These are phyloP conservation scores for Pleurotus sapidus DNA, from an alignment of 768 basidiomycete species.

Conservation along the genomic window DNA sequence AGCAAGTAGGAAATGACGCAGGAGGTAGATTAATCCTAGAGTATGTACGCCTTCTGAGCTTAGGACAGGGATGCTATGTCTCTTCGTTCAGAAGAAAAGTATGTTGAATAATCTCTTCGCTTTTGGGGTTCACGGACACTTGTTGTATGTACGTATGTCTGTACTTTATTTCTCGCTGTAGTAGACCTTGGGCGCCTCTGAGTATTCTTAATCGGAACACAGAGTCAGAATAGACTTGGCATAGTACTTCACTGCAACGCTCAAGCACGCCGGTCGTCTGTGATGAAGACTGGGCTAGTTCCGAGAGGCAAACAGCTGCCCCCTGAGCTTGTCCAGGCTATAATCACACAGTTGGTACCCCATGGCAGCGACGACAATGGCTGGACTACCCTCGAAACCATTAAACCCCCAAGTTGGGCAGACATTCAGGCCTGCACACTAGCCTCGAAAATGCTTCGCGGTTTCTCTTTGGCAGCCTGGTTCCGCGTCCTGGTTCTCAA, in stretches of 20 bases:
- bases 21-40: conserved; percentile 37
- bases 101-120: neutral
- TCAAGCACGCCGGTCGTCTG: too few relatives aligned
- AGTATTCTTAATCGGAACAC: too few relatives aligned
- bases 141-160: neutral
- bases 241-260: too few relatives aligned
- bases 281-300: too few relatives aligned
- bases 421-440: neutral
- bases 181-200: too few relatives aligned
- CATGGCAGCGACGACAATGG: neutral
- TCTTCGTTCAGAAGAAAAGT: conserved; percentile 12
- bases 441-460: neutral
- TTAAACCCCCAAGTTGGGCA: neutral
- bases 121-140: neutral
- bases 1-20: neutral
- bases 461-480: conserved; percentile 6
- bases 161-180: neutral
- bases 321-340: neutral
- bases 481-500: conserved; percentile 2
- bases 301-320: neutral
- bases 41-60: conserved; percentile 38
- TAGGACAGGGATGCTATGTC: conserved; percentile 37
- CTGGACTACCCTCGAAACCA: neutral
- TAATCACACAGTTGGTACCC: neutral
- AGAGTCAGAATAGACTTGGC: too few relatives aligned